phyloP scores from a whole-genome alignment of 2,329 filamentous ascomycete species.

The Neonectria magnoliae region DNA sequence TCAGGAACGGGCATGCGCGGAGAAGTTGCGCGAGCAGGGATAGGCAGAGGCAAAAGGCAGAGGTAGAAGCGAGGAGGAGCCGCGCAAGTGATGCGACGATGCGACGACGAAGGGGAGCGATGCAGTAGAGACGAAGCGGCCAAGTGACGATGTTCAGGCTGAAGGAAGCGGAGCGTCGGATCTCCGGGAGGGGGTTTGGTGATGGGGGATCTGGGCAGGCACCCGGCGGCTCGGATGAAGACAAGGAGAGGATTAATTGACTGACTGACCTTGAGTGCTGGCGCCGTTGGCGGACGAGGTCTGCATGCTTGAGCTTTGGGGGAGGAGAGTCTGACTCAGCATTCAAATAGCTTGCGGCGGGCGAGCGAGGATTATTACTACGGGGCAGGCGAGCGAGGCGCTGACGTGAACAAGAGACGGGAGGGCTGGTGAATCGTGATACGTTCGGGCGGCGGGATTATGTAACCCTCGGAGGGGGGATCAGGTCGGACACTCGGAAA shows the following conservation, averaged over 20 bases:
- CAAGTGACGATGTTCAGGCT: slow-evolving; percentile 2
- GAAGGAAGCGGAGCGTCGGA: slow-evolving; percentile 1
- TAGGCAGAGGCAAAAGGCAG: background rate
- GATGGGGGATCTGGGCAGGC: slow-evolving; percentile 27
- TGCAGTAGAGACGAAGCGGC: background rate
- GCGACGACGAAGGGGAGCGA: slow-evolving; percentile 24
- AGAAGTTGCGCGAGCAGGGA: slow-evolving; percentile 27
- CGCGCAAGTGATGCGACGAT: slow-evolving; percentile 22
- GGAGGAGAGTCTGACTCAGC: slow-evolving; percentile 48
- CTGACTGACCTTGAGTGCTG: slow-evolving; percentile 46
- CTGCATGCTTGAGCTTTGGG: slow-evolving; percentile 46
- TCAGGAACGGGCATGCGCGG: slow-evolving; percentile 29
- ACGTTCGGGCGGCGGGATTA: slow-evolving; percentile 40
- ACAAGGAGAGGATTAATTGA: slow-evolving; percentile 36
- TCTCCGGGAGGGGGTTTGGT: slow-evolving; percentile 14
- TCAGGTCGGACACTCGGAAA: slow-evolving; percentile 41
- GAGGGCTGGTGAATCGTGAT: slow-evolving; percentile 38
- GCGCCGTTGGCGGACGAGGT: slow-evolving; percentile 47
- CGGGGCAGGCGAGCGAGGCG: slow-evolving; percentile 40
- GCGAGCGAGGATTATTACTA: slow-evolving; percentile 44
- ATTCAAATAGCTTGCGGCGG: slow-evolving; percentile 42
- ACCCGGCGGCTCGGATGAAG: slow-evolving; percentile 13
- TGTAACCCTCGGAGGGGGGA: slow-evolving; percentile 41
- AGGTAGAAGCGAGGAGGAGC: background rate
- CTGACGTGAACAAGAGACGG: slow-evolving; percentile 42